A percentile compares a stretch with the other conserved stretches of the same genome.
phyloP scores from a whole-genome alignment of 2,329 filamentous ascomycete species.

The Stylonectria norvegica region DNA sequence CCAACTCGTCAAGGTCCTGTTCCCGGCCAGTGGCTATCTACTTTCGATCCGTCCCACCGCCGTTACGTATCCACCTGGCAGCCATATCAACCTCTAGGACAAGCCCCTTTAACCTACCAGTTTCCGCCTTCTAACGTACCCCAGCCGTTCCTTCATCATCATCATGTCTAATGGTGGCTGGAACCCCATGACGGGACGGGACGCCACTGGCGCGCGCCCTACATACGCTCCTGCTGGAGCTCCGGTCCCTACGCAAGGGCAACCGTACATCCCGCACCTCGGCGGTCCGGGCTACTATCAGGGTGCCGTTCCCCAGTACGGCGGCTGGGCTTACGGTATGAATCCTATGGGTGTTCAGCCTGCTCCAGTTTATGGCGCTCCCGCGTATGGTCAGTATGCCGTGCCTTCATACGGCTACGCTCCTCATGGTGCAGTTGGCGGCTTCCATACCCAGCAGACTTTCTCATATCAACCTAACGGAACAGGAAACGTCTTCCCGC shows the following conservation, averaged over 20 bases:
- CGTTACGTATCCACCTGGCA: constrained; percentile 40
- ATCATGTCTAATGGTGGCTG: constrained; percentile 39
- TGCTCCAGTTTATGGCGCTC: not conserved
- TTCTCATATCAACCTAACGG: constrained; percentile 39
- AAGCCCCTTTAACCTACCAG: constrained; percentile 16
- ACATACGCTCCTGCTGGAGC: constrained; percentile 32
- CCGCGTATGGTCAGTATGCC: constrained; percentile 1
- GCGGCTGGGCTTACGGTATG: constrained; percentile 27
- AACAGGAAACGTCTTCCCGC: constrained; percentile 32
- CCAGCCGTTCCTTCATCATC: not conserved
- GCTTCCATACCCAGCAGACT: constrained; percentile 25
- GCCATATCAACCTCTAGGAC: constrained; percentile 20
- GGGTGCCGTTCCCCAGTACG: constrained; percentile 13
- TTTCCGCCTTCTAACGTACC: not conserved
- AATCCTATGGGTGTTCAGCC: not conserved
- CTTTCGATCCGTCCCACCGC: constrained; percentile 26
- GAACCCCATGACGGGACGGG: constrained; percentile 40
- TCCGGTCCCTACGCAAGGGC: constrained; percentile 33
- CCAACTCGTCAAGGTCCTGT: constrained; percentile 29
- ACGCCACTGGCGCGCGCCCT: constrained; percentile 32
- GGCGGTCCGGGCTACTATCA: constrained; percentile 35
- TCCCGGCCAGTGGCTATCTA: constrained; percentile 35
- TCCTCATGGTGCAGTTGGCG: constrained; percentile 14
- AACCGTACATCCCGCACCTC: constrained; percentile 37
- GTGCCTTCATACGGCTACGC: constrained; percentile 11